Conservation (phyloP, 208 protist species). For the Trypanosoma congolense region DNA sequence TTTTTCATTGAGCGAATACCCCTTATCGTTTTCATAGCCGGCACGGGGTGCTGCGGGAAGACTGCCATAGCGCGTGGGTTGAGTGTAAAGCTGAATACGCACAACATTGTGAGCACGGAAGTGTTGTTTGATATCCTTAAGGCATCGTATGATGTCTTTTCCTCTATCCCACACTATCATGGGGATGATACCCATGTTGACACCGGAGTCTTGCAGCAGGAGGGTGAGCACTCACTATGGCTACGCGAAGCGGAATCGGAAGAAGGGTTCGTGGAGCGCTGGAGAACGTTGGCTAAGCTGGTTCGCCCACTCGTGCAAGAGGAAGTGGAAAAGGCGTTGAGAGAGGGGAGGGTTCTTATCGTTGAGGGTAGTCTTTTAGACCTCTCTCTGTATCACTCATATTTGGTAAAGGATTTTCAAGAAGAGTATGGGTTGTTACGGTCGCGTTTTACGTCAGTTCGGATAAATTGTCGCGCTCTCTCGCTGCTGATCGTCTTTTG, state of each 20-base stretch:
- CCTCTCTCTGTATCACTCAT: conserved; percentile 24
- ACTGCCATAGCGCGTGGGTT: conserved; percentile 40
- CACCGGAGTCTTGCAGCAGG: neutral
- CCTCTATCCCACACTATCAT: neutral
- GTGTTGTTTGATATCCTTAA: conserved; percentile 33
- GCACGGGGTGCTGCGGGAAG: conserved; percentile 35
- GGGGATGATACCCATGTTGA: neutral
- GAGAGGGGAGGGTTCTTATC: conserved; percentile 44
- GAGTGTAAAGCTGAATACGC: conserved; percentile 38
- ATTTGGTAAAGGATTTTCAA: conserved; percentile 24
- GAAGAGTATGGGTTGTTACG: conserved; percentile 12
- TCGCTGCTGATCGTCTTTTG: conserved; percentile 11
- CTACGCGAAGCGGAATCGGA: conserved; percentile 5
- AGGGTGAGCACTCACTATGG: conserved; percentile 11
- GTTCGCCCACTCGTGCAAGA: conserved; percentile 20
- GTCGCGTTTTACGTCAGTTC: conserved; percentile 18
- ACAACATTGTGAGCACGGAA: conserved; percentile 48
- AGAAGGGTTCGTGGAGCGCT: conserved; percentile 11
- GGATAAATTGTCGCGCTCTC: conserved; percentile 9
- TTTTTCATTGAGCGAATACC: conserved; percentile 47
- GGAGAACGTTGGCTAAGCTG: conserved; percentile 2
- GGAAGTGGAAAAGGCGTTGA: conserved; percentile 38
- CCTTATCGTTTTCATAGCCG: conserved; percentile 45
- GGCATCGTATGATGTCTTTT: conserved; percentile 16
- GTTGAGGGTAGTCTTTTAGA: conserved; percentile 42